phyloP scores from a whole-genome alignment of 495 filamentous ascomycete species.

The Annulohypoxylon stygium region DNA sequence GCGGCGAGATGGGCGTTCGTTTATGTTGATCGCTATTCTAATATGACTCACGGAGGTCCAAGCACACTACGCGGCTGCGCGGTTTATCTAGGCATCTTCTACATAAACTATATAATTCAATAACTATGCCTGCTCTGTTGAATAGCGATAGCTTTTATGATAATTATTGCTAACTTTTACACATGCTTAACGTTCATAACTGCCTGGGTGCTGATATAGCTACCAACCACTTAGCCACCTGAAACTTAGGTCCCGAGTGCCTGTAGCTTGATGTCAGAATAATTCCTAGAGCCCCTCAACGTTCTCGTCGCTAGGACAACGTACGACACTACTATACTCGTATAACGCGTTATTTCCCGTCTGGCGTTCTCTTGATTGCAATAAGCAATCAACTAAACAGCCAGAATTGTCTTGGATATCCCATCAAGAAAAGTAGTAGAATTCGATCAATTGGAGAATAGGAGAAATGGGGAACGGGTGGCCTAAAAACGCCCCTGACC shows the following conservation, averaged over 20 bases:
- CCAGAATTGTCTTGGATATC: no score
- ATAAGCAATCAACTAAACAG: background rate
- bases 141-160: background rate
- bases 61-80: background rate
- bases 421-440: background rate
- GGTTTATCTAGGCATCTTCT: background rate
- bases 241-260: no score
- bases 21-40: conserved; percentile 3
- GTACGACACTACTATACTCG: background rate
- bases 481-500: conserved; percentile 17
- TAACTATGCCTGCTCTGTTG: background rate
- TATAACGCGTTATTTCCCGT: background rate
- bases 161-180: background rate
- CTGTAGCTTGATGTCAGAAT: background rate
- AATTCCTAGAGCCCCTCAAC: background rate
- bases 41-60: conserved; percentile 9
- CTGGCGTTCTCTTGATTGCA: background rate
- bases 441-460: conserved; percentile 8
- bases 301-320: background rate
- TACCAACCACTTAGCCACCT: no score
- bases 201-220: background rate
- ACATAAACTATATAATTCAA: background rate
- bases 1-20: background rate
- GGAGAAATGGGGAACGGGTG: conserved; percentile 22
- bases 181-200: background rate